Evolutionary conservation across 257 asterid genomes (phyloP).

Genomic region (Solanum paucissectum): DNA sequence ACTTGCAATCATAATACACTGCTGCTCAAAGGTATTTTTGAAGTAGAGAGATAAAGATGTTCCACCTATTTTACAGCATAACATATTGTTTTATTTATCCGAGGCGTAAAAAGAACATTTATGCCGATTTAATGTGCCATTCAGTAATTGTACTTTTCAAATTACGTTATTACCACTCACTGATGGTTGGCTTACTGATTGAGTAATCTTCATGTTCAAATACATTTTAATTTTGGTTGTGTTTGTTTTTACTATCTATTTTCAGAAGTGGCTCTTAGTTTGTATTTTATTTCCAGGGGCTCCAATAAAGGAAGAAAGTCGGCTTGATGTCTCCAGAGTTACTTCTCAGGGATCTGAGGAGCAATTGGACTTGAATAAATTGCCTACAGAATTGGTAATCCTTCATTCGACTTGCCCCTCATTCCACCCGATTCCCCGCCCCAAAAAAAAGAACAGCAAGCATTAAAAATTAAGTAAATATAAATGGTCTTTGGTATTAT

Average conservation of each 20-base stretch:
- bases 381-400: slow-evolving; percentile 12
- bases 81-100: background rate
- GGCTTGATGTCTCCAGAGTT: slow-evolving; percentile 24
- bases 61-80: background rate
- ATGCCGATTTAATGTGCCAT: background rate
- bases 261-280: background rate
- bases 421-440: background rate
- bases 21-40: background rate
- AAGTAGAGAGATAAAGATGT: background rate
- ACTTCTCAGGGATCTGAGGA: slow-evolving; percentile 17
- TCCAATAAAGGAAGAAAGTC: slow-evolving; percentile 6
- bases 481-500: background rate
- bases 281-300: background rate
- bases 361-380: slow-evolving; percentile 6
- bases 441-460: background rate
- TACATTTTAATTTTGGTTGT: background rate
- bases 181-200: background rate
- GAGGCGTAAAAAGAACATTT: background rate
- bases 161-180: background rate
- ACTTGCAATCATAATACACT: background rate
- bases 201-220: background rate
- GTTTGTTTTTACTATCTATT: background rate
- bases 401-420: background rate
- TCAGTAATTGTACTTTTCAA: background rate
- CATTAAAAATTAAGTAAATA: background rate